These are phyloP conservation scores for Cutaneotrichosporon sp. DNA, from an alignment of 1,284 basidiomycete genomes.

Conservation along the genomic window DNA sequence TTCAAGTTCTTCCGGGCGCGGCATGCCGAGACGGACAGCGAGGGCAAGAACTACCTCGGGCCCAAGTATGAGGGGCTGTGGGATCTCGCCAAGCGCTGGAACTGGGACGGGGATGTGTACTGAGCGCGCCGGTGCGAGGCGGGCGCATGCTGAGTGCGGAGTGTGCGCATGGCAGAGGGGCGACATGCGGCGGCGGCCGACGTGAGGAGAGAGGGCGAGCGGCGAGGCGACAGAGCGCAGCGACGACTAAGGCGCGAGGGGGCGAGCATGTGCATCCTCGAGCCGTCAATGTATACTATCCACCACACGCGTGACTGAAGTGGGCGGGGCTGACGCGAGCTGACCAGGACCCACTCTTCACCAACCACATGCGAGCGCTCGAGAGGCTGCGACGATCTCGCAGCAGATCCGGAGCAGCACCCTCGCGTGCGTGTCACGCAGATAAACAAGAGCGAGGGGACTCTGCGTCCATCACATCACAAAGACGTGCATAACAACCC, in stretches of 20 bases:
- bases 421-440: too few relatives aligned
- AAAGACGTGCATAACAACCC: not conserved
- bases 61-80: constrained; percentile 65
- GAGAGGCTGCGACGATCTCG: not conserved
- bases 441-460: too few relatives aligned
- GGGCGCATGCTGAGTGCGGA: not conserved
- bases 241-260: too few relatives aligned
- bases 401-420: not conserved
- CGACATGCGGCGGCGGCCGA: not conserved
- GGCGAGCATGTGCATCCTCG: too few relatives aligned
- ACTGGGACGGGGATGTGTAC: constrained; percentile 51
- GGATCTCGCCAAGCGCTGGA: constrained; percentile 81
- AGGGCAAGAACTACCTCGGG: constrained; percentile 74
- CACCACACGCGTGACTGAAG: not conserved
- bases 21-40: constrained; percentile 79
- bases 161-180: not conserved
- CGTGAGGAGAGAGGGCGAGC: too few relatives aligned
- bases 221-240: too few relatives aligned
- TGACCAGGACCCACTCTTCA: too few relatives aligned
- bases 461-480: too few relatives aligned
- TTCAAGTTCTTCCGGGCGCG: constrained; percentile 81
- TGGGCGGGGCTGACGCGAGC: not conserved
- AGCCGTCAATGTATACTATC: not conserved
- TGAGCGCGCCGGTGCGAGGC: not conserved
- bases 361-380: not conserved